Evolutionary conservation across 169 alveolate genomes (phyloP).

Genomic region (Plasmodium inui): DNA sequence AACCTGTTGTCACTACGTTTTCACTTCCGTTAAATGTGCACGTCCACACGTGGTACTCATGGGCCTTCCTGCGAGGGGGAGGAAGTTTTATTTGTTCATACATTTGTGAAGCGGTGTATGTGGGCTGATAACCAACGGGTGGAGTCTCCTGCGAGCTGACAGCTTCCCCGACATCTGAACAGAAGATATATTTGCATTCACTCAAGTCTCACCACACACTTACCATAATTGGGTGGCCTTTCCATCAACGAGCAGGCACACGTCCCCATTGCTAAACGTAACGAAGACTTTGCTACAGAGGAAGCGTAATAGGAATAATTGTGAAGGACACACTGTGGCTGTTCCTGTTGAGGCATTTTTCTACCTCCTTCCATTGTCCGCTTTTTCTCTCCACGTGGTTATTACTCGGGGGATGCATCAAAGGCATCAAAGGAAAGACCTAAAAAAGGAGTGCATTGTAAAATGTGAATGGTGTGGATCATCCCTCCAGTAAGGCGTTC

Average conservation of each 20-base stretch:
- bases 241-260: constrained; percentile 39
- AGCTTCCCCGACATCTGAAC: not conserved
- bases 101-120: not conserved
- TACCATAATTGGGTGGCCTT: constrained; percentile 14
- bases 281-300: constrained; percentile 31
- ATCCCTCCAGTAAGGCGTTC: not conserved
- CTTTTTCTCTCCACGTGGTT: not conserved
- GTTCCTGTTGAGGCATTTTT: not conserved
- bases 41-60: constrained; percentile 70
- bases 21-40: constrained; percentile 54
- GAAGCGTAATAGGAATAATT: not conserved
- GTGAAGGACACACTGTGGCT: not conserved
- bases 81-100: not conserved
- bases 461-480: not conserved
- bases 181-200: not conserved
- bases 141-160: not conserved
- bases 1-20: constrained; percentile 66
- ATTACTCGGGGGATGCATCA: constrained; percentile 49
- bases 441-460: not conserved
- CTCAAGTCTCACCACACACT: not conserved
- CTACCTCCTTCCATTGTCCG: not conserved
- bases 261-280: constrained; percentile 69
- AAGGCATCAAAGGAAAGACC: constrained; percentile 66
- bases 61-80: constrained; percentile 51
- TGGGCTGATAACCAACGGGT: not conserved